Percentiles rank a stretch among this genome's conserved stretches.
phyloP scores from a whole-genome alignment of 345 rosid genomes.

The Populus ilicifolia region DNA sequence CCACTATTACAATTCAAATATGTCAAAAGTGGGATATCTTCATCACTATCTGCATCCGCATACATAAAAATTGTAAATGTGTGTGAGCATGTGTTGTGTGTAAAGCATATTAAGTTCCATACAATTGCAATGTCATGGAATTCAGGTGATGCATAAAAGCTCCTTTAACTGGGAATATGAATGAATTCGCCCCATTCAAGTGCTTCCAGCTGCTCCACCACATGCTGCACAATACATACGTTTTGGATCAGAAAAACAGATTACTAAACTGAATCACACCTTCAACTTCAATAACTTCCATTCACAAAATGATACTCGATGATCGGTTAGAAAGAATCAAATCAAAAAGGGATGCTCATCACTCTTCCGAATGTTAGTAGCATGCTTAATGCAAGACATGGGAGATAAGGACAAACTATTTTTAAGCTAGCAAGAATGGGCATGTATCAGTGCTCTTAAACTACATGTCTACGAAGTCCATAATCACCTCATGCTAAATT shows the following conservation, averaged over 20 bases:
- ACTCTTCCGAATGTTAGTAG: not conserved
- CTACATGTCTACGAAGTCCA: not conserved
- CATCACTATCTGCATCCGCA: not conserved
- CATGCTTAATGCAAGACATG: not conserved
- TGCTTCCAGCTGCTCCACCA: conserved; percentile 47
- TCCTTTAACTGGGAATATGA: conserved; percentile 33
- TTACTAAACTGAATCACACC: not conserved
- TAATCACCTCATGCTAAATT: not conserved
- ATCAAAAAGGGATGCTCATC: not conserved
- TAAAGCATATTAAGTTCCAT: conserved; percentile 4
- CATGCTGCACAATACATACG: conserved; percentile 35
- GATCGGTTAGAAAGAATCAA: not conserved
- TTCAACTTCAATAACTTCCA: not conserved
- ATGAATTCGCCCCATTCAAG: conserved; percentile 33
- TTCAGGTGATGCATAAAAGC: conserved; percentile 36
- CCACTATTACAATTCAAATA: not conserved
- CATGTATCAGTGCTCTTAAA: not conserved
- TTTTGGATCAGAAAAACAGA: conserved; percentile 9
- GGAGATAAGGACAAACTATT: not conserved
- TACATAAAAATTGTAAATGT: not conserved
- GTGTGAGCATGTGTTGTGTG: not conserved
- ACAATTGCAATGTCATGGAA: conserved; percentile 26
- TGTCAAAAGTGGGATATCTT: not conserved
- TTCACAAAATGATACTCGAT: not conserved
- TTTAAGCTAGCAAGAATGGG: not conserved